Evolutionary conservation across 176 grass and related monocot species (phyloP).

Genomic region (Pharus latifolius): DNA sequence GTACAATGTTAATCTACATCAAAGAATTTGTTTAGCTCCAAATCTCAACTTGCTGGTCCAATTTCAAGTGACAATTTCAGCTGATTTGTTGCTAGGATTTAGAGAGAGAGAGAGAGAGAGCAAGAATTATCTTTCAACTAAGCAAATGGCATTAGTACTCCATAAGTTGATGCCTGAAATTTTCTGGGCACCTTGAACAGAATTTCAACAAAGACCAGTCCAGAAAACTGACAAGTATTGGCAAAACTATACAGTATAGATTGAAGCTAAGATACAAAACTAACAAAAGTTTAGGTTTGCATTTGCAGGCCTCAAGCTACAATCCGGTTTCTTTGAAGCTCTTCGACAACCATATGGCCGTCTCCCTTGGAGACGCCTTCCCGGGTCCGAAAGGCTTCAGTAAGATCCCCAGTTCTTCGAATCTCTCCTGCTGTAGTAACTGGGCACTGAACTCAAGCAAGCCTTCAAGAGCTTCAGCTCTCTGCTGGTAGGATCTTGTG

Average conservation of each 20-base stretch:
- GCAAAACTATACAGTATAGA: slow-evolving; percentile 21
- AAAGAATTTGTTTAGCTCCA: neutral
- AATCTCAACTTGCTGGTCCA: neutral
- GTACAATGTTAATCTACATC: neutral
- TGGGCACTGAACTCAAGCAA: slow-evolving; percentile 97
- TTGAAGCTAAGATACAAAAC: slow-evolving; percentile 13
- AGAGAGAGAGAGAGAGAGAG: neutral
- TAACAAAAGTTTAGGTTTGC: neutral
- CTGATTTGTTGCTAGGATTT: neutral
- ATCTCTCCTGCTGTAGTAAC: slow-evolving; percentile 72
- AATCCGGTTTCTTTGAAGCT: slow-evolving; percentile 68
- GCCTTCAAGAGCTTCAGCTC: slow-evolving; percentile 81
- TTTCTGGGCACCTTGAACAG: too few relatives aligned
- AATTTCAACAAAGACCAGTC: neutral
- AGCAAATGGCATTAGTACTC: neutral
- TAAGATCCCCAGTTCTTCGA: slow-evolving; percentile 72
- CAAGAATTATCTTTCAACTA: neutral
- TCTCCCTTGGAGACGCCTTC: slow-evolving; percentile 86
- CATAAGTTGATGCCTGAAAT: too few relatives aligned
- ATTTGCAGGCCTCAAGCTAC: slow-evolving; percentile 12
- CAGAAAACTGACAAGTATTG: neutral
- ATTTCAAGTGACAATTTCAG: neutral
- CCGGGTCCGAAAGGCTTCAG: slow-evolving; percentile 80
- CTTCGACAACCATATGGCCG: slow-evolving; percentile 85
- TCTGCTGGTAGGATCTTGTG: slow-evolving; percentile 63